A percentile compares a stretch with the other conserved stretches of the same genome.
Evolutionary conservation across 495 filamentous ascomycete genomes (phyloP).

Genomic region (Rhizodiscina lignyota): DNA sequence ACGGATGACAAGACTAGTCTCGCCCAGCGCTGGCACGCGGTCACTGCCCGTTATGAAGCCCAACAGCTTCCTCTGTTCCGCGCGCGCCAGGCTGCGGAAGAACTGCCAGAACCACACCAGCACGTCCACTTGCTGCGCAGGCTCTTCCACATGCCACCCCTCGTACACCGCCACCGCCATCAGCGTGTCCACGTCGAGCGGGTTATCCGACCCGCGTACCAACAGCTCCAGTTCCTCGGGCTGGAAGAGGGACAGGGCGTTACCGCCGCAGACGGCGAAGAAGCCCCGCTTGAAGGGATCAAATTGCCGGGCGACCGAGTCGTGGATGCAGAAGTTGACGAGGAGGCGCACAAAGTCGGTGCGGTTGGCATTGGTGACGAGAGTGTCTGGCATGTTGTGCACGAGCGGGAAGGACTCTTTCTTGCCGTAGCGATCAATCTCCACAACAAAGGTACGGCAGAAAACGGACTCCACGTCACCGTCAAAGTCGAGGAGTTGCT

Average conservation of each 20-base stretch:
- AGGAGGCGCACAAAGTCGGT: conserved; percentile 83
- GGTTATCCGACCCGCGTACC: conserved; percentile 73
- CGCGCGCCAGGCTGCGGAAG: conserved; percentile 47
- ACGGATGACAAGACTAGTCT: conserved; percentile 61
- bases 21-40: conserved; percentile 81
- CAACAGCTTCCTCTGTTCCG: conserved; percentile 59
- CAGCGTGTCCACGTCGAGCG: conserved; percentile 61
- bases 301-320: conserved; percentile 64
- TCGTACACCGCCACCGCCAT: conserved; percentile 71
- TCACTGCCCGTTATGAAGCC: conserved; percentile 91
- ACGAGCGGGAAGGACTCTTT: conserved; percentile 52
- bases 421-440: conserved; percentile 64
- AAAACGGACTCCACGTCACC: conserved; percentile 74
- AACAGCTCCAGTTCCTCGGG: conserved; percentile 89
- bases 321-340: conserved; percentile 66
- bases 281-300: conserved; percentile 94
- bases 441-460: conserved; percentile 57
- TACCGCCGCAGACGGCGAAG: conserved; percentile 82
- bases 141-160: conserved; percentile 36
- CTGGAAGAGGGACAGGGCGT: conserved; percentile 78
- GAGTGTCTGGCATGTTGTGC: conserved; percentile 50
- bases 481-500: conserved; percentile 63
- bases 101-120: conserved; percentile 83
- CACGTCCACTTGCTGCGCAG: conserved; percentile 34
- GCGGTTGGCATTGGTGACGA: conserved; percentile 74